Conservation (phyloP, 495 filamentous ascomycete species). For the Neurospora tetrasperma region DNA sequence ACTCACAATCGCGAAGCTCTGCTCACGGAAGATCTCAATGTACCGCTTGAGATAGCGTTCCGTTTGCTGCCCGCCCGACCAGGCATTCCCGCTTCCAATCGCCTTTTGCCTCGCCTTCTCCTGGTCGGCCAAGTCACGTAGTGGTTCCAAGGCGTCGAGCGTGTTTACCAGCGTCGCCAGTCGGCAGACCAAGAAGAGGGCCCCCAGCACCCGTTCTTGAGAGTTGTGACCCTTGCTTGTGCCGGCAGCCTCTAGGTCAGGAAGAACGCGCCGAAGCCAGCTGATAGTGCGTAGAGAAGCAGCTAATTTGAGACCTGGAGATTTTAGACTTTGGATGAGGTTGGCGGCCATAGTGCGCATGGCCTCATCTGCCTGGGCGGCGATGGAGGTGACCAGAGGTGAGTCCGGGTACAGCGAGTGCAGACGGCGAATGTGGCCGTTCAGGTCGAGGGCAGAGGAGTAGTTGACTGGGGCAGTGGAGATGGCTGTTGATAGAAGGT, state of each 20-base stretch:
- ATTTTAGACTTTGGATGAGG: slow-evolving; percentile 66
- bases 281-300: slow-evolving; percentile 85
- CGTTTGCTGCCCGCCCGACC: slow-evolving; percentile 80
- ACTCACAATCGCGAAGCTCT: slow-evolving; percentile 88
- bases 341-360: slow-evolving; percentile 85
- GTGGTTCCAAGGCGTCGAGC: slow-evolving; percentile 74
- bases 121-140: slow-evolving; percentile 82
- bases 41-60: slow-evolving; percentile 91
- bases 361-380: slow-evolving; percentile 68
- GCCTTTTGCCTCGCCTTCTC: slow-evolving; percentile 47
- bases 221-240: slow-evolving; percentile 34
- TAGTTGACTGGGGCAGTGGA: slow-evolving; percentile 52
- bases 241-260: slow-evolving; percentile 53
- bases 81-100: slow-evolving; percentile 29
- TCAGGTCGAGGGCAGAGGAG: slow-evolving; percentile 80
- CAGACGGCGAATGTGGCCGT: slow-evolving; percentile 86
- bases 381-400: slow-evolving; percentile 59
- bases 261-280: slow-evolving; percentile 79
- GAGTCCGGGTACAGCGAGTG: slow-evolving; percentile 75
- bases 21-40: slow-evolving; percentile 96
- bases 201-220: slow-evolving; percentile 59
- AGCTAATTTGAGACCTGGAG: slow-evolving; percentile 75
- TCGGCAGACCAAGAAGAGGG: slow-evolving; percentile 79
- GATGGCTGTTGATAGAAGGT: slow-evolving; percentile 59
- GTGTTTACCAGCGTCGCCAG: slow-evolving; percentile 69